A percentile compares a stretch with the other conserved stretches of the same genome.
Conservation (phyloP, 2,329 filamentous ascomycete genomes). For the Thielaviopsis musarum region DNA sequence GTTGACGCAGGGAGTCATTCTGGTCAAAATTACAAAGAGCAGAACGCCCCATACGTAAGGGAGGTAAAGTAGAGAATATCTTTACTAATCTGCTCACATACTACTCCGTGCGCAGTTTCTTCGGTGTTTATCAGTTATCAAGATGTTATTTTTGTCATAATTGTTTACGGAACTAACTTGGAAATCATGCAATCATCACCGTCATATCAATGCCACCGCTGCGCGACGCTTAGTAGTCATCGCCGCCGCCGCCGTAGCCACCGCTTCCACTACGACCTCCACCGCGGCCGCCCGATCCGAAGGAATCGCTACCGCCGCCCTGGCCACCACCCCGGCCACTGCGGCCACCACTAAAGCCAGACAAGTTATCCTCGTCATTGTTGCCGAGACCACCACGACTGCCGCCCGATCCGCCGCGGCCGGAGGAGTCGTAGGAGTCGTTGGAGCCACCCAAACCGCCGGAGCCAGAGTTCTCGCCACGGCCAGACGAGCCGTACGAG, state of each 20-base stretch:
- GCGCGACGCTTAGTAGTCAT: conserved; percentile 15
- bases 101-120: too few relatives aligned
- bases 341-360: neutral
- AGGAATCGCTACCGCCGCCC: conserved; percentile 7
- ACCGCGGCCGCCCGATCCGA: too few relatives aligned
- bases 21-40: conserved; percentile 58
- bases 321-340: conserved; percentile 13
- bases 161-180: too few relatives aligned
- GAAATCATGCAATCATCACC: neutral
- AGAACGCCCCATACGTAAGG: conserved; percentile 15
- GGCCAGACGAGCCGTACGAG: neutral
- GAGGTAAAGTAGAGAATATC: neutral
- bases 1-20: conserved; percentile 47
- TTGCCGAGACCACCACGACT: neutral
- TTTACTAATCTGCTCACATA: neutral
- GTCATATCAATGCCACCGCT: too few relatives aligned
- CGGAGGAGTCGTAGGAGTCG: neutral
- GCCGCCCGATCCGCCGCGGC: too few relatives aligned
- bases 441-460: neutral
- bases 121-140: too few relatives aligned
- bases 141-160: too few relatives aligned
- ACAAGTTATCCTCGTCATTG: neutral
- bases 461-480: neutral
- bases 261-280: conserved; percentile 7
- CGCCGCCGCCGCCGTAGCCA: conserved; percentile 11